Base-by-base conservation (phyloP, 2,329 filamentous ascomycete species). In the Colletotrichum phormii region DNA sequence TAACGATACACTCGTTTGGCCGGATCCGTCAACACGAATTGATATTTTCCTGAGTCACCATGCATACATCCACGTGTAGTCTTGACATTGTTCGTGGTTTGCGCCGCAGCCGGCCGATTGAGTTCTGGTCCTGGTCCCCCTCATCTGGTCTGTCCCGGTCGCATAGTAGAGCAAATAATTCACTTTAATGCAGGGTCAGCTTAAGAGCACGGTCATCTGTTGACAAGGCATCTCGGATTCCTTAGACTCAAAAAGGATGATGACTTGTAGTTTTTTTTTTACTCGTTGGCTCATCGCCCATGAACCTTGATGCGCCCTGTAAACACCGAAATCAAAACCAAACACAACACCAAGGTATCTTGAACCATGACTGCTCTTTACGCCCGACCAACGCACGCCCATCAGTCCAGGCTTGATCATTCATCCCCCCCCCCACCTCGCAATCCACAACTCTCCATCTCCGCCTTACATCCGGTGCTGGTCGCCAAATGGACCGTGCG, bases 401-500 rank as follows among this genome's bases (percentile, higher is more conserved):
- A 42, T 51, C 22, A 35, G 13, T 24, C 35, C 46, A 26, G 62
- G 9, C n/a, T 24, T 24, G 35, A 42, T 26, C 46, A 33, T 53
- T 46, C 31, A 18, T 65, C n/a, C 57, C 59, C 13, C 55, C 51
- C 37, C 59, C 13, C 55, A 35, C 37, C 29, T 24, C 37, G 37
- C 1, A 42, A 61, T 49, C 37, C 35, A 9, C 22, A 55, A 29
- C 22, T 33, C 1, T 9, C 2, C 46, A 31, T 29, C 24, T 26
- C 18, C 65, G 12, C 7, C 29, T 64, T 65, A 73, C 67, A 66
- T 62, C 61, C 63, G 63, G 33, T 64, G 55, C 12, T 59, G 64
- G 64, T 74, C 64, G 37, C 59, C 31, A n/a, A 74, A 74, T n/a
- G 72, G 72, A 58, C 72, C 64, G 26, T 73, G 61, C 5, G 37